Evolutionary conservation across 345 rosid genomes (phyloP), one percentile per base, ranked within the genome.

Genomic region (Populus deltoides): DNA sequence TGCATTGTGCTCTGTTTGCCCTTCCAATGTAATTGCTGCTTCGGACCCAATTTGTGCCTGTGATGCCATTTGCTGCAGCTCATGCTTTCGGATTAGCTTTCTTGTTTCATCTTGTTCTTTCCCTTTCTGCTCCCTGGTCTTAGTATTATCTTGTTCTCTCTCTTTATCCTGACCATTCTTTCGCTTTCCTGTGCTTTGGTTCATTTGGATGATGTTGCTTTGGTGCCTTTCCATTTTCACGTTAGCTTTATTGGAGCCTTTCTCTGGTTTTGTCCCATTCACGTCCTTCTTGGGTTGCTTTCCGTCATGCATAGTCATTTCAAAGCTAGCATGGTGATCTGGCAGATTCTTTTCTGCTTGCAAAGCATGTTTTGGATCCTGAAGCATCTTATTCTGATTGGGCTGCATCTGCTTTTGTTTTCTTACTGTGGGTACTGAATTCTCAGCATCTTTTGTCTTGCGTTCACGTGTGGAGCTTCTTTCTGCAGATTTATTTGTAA

Each of bases 121-220:
- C 10, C 65, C 81, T 77, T 74, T 82, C 47, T 83, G 84, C 74
- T 80, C 90, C 79, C 80, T 85, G 55, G 76, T 59, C 70, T 77
- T 82, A 35, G 73, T 27, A 66, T 39, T 77, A 76, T 92, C 87
- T 29, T 83, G 83, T 77, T 80, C 83, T 75, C 74, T 83, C 78
- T 83, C 85, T 66, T 72, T 87, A 68, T 77, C 89, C 73, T 62
- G 83, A 65, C 63, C 51, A 31, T 78, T 81, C 63, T 82, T 87
- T 68, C 77, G 82, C 69, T 77, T 76, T 74, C 77, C 78, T 33
- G 24, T 74, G 55, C 59, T 70, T 45, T 22, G 81, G 59, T 69
- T 83, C 57, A 49, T 35, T 22, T 55, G 80, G 53, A 33, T 7
- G 20, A n/a, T 70, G 77, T 75, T 76, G 75, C 81, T 71, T 74